phyloP scores from a whole-genome alignment of 257 asterid species.

The Petrea volubilis region DNA sequence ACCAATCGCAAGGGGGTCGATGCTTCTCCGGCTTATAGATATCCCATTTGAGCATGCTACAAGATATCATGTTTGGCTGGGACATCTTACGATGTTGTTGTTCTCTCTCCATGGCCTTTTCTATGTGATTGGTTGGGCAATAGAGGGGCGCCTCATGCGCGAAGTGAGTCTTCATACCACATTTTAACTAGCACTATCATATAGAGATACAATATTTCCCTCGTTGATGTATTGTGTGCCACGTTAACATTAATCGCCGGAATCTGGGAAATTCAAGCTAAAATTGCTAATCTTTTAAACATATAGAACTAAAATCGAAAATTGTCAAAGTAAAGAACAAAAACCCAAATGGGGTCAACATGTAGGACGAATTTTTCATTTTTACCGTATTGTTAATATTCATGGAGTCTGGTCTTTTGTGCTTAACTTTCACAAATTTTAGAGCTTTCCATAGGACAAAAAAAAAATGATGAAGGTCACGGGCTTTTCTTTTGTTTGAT shows the following conservation, averaged over 20 bases:
- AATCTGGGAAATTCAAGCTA: too few relatives aligned
- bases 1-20: slow-evolving; percentile 75
- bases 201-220: neutral
- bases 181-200: neutral
- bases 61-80: slow-evolving; percentile 89
- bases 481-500: neutral
- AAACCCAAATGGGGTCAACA: too few relatives aligned
- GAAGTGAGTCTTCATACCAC: slow-evolving; percentile 40
- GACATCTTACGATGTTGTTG: slow-evolving; percentile 81
- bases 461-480: slow-evolving; percentile 8
- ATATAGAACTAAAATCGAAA: too few relatives aligned
- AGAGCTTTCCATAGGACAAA: too few relatives aligned
- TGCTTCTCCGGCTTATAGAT: slow-evolving; percentile 71
- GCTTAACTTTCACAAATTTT: too few relatives aligned
- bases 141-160: slow-evolving; percentile 46
- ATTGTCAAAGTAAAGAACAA: too few relatives aligned
- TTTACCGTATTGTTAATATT: too few relatives aligned
- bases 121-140: slow-evolving; percentile 55
- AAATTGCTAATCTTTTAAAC: too few relatives aligned
- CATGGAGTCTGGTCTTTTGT: too few relatives aligned
- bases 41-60: slow-evolving; percentile 92
- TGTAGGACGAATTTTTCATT: too few relatives aligned
- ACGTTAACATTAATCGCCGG: too few relatives aligned
- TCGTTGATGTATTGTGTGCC: too few relatives aligned
- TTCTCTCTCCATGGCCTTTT: slow-evolving; percentile 82